These are phyloP conservation scores for Globisporangium uncinulatum DNA, from an alignment of 352 stramenopile genomes.

Conservation along the genomic window DNA sequence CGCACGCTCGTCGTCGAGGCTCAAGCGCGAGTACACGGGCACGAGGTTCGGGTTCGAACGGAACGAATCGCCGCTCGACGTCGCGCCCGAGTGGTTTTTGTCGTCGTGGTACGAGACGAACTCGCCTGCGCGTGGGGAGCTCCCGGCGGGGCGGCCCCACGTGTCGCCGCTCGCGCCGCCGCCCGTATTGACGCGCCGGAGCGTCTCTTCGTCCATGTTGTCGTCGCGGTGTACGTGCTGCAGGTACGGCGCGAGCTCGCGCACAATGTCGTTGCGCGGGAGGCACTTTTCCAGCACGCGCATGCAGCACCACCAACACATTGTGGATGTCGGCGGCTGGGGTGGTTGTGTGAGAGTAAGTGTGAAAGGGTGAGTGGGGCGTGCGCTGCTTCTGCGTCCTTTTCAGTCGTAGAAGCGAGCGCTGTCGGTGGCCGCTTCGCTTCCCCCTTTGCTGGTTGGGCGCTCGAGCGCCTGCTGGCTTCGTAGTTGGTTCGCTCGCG, in stretches of 20 bases:
- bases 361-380: neutral
- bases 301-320: slow-evolving; percentile 90
- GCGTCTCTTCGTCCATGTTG: slow-evolving; percentile 46
- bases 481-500: no score
- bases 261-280: slow-evolving; percentile 84
- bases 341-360: neutral
- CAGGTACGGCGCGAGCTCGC: slow-evolving; percentile 78
- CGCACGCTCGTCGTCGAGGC: slow-evolving; percentile 15
- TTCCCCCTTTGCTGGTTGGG: no score
- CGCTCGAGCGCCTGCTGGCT: no score
- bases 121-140: slow-evolving; percentile 38
- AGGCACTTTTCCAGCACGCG: slow-evolving; percentile 82
- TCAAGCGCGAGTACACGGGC: slow-evolving; percentile 17
- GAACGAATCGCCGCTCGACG: slow-evolving; percentile 52
- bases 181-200: slow-evolving; percentile 3
- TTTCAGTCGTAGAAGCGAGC: no score
- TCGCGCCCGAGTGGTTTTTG: slow-evolving; percentile 36
- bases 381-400: no score
- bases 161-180: slow-evolving; percentile 19
- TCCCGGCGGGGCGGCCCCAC: slow-evolving; percentile 23
- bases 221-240: slow-evolving; percentile 82
- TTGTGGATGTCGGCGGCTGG: slow-evolving; percentile 5
- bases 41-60: slow-evolving; percentile 43
- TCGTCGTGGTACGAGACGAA: slow-evolving; percentile 46
- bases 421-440: no score